phyloP scores from a whole-genome alignment of 1,284 basidiomycete genomes.

The Tetrapyrgos nigripes region DNA sequence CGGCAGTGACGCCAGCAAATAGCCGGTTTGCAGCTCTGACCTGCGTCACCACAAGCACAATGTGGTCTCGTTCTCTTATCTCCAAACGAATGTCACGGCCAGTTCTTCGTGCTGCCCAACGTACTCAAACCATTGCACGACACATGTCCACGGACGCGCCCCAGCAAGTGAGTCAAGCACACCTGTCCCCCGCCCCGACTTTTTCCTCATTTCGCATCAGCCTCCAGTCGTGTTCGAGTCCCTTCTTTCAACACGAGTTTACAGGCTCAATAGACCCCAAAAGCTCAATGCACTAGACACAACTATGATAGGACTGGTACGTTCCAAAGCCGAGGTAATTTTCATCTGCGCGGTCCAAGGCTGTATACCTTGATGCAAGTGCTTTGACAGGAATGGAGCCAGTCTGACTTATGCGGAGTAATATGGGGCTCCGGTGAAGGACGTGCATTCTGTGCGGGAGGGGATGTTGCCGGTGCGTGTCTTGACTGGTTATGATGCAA shows the following conservation, averaged over 20 bases:
- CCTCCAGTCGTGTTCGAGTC: constrained; percentile 76
- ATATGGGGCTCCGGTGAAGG: constrained; percentile 83
- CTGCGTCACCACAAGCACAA: not conserved
- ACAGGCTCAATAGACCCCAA: constrained; percentile 81
- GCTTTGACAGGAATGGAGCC: constrained; percentile 76
- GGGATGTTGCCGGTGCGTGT: constrained; percentile 83
- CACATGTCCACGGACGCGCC: constrained; percentile 50
- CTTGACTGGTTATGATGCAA: constrained; percentile 14
- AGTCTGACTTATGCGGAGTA: constrained; percentile 75
- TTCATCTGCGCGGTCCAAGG: constrained; percentile 4
- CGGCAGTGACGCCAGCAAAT: not conserved
- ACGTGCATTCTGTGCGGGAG: constrained; percentile 93
- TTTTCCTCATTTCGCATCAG: constrained; percentile 35
- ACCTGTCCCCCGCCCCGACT: constrained; percentile 12
- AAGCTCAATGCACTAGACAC: constrained; percentile 90
- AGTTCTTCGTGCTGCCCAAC: constrained; percentile 44
- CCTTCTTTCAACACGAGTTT: constrained; percentile 66
- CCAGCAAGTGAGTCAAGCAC: constrained; percentile 38
- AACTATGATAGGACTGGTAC: constrained; percentile 82
- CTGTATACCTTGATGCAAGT: constrained; percentile 16
- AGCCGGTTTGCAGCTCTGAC: not conserved
- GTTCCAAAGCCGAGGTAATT: constrained; percentile 76
- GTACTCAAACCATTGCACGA: constrained; percentile 61
- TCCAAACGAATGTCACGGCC: constrained; percentile 50
- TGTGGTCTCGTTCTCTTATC: constrained; percentile 23